A percentile compares a stretch with the other conserved stretches of the same genome.
Evolutionary conservation across 2,329 filamentous ascomycete genomes (phyloP).

Genomic region (Triangularia verruculosa): DNA sequence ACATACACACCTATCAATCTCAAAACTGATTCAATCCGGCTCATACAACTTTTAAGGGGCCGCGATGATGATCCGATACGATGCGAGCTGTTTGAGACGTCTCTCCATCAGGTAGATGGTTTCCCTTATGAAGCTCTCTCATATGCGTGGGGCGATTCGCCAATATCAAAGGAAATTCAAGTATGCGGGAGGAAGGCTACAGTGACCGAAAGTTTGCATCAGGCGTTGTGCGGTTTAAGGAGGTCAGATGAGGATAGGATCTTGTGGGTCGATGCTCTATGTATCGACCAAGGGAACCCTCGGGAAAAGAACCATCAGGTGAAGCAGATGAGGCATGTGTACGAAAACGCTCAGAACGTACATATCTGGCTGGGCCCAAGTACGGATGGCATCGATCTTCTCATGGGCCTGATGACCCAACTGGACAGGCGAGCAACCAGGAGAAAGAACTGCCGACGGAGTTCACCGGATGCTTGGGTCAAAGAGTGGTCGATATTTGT

Average conservation of each 20-base stretch:
- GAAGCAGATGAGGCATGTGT: slow-evolving; percentile 13
- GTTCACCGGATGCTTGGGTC: slow-evolving; percentile 6
- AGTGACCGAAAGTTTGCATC: slow-evolving; percentile 4
- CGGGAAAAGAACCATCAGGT: slow-evolving; percentile 13
- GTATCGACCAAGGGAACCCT: slow-evolving; percentile 9
- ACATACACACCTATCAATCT: slow-evolving; percentile 11
- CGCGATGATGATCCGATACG: slow-evolving; percentile 1
- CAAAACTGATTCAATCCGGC: slow-evolving; percentile 9
- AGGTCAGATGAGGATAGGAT: slow-evolving; percentile 9
- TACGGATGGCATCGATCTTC: not conserved
- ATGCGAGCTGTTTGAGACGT: slow-evolving; percentile 20
- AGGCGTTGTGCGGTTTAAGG: slow-evolving; percentile 4
- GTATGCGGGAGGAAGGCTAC: slow-evolving; percentile 1
- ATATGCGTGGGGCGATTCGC: slow-evolving; percentile 19
- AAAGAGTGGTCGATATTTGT: slow-evolving; percentile 4
- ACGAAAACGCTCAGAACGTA: slow-evolving; percentile 10
- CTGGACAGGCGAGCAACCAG: not conserved
- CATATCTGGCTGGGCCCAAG: slow-evolving; percentile 9
- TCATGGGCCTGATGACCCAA: slow-evolving; percentile 6
- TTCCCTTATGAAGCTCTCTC: slow-evolving; percentile 23
- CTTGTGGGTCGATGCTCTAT: slow-evolving; percentile 19
- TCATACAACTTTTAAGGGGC: slow-evolving; percentile 5
- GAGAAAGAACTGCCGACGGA: slow-evolving; percentile 4
- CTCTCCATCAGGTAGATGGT: slow-evolving; percentile 5
- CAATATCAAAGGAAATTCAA: not conserved